These are phyloP conservation scores for Tilletia indica DNA, from an alignment of 1,284 basidiomycete species.

Conservation along the genomic window DNA sequence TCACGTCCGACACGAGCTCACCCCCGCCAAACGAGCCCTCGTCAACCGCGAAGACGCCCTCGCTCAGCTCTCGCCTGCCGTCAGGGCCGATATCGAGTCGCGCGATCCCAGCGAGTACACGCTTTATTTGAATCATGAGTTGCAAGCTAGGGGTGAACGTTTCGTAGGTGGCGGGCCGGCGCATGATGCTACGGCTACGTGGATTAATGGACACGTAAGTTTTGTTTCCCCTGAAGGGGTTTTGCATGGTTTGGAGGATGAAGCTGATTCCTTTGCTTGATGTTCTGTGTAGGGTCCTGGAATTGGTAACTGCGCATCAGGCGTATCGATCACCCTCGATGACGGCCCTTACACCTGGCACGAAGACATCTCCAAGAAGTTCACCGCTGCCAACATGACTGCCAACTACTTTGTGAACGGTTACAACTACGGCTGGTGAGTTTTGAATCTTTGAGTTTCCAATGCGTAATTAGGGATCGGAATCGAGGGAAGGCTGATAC, in stretches of 20 bases:
- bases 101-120: constrained; percentile 18
- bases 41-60: constrained; percentile 12
- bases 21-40: constrained; percentile 10
- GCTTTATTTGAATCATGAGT: constrained; percentile 7
- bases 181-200: constrained; percentile 15
- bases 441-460: neutral
- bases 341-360: constrained; percentile 18
- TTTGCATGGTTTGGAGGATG: too few species aligned
- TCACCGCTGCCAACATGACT: neutral
- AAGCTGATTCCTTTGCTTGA: too few species aligned
- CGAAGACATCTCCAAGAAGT: constrained; percentile 6
- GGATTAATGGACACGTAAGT: constrained; percentile 19
- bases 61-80: constrained; percentile 10
- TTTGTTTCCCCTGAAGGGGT: too few species aligned
- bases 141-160: neutral
- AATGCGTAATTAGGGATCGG: neutral
- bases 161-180: constrained; percentile 18
- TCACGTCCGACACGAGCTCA: constrained; percentile 11
- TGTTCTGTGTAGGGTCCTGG: neutral
- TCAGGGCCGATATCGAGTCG: constrained; percentile 9
- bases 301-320: constrained; percentile 8
- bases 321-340: neutral
- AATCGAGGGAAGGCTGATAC: too few species aligned
- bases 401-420: constrained; percentile 20
- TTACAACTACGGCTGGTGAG: constrained; percentile 11